phyloP scores from a whole-genome alignment of 2,329 filamentous ascomycete species.

The Coniochaeta sp. region DNA sequence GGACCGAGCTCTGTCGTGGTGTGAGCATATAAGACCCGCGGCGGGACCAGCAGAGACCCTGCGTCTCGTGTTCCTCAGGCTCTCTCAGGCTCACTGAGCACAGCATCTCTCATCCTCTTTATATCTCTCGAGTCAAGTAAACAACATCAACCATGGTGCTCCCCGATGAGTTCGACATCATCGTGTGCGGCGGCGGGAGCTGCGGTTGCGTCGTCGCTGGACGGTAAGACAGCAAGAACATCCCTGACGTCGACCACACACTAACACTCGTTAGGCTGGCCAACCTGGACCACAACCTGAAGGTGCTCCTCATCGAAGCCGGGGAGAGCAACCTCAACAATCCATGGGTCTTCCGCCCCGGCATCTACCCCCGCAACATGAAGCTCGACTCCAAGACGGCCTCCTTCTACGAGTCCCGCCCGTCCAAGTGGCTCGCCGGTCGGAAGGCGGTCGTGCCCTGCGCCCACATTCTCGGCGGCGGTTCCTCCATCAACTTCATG shows the following conservation, averaged over 20 bases:
- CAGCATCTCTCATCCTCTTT: background rate
- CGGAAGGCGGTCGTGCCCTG: conserved; percentile 68
- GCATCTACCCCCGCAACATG: conserved; percentile 74
- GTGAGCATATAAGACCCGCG: background rate
- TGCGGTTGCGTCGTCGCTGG: conserved; percentile 53
- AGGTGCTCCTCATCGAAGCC: conserved; percentile 62
- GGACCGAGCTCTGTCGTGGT: background rate
- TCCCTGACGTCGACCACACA: conserved; percentile 4
- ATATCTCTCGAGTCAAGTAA: background rate
- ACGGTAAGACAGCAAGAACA: conserved; percentile 30
- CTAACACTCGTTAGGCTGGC: conserved; percentile 50
- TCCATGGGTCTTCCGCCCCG: conserved; percentile 69
- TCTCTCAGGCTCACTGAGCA: background rate
- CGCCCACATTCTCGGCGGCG: conserved; percentile 65
- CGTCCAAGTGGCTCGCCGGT: conserved; percentile 65
- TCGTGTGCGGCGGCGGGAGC: conserved; percentile 69
- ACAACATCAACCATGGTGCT: conserved; percentile 22
- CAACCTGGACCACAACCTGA: conserved; percentile 68
- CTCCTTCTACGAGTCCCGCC: conserved; percentile 72
- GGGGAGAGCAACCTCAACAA: conserved; percentile 72
- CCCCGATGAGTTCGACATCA: conserved; percentile 75
- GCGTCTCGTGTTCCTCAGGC: background rate
- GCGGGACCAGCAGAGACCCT: background rate
- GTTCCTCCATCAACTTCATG: conserved; percentile 74
- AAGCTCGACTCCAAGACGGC: conserved; percentile 74